Conservation (phyloP, 352 stramenopile genomes). For the Phytophthora meadii region DNA sequence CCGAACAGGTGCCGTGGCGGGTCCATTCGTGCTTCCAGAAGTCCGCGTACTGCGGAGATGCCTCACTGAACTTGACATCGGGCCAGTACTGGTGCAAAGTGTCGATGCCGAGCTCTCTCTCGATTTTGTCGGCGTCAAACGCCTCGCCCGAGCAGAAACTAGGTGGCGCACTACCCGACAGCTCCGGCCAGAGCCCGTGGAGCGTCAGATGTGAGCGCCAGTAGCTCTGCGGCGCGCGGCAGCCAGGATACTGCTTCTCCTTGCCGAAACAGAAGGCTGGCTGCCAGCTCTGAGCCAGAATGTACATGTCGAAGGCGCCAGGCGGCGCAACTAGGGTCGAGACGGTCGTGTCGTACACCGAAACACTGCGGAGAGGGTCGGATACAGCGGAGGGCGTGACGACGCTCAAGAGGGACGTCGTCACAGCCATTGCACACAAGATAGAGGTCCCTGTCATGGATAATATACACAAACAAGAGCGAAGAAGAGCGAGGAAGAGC, state of each 20-base stretch:
- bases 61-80: slow-evolving; percentile 78
- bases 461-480: not conserved
- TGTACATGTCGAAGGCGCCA: slow-evolving; percentile 84
- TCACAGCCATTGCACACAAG: not conserved
- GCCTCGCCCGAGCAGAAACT: slow-evolving; percentile 75
- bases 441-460: slow-evolving; percentile 4
- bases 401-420: slow-evolving; percentile 9
- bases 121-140: slow-evolving; percentile 73
- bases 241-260: slow-evolving; percentile 68
- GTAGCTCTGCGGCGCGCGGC: slow-evolving; percentile 61
- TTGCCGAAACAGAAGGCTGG: slow-evolving; percentile 84
- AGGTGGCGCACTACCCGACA: slow-evolving; percentile 66
- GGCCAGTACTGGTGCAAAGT: slow-evolving; percentile 86
- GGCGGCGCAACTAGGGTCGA: slow-evolving; percentile 9
- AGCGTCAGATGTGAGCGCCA: slow-evolving; percentile 90
- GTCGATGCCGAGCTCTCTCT: slow-evolving; percentile 72
- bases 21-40: slow-evolving; percentile 96
- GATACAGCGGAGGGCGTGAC: not conserved
- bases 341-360: slow-evolving; percentile 47
- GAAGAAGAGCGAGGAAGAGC: slow-evolving; percentile 9
- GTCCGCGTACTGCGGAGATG: slow-evolving; percentile 63
- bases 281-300: slow-evolving; percentile 92
- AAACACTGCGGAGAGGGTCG: slow-evolving; percentile 4
- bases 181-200: slow-evolving; percentile 91
- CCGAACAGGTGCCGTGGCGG: slow-evolving; percentile 94